phyloP scores from a whole-genome alignment of 257 asterid genomes.

The Gentiana macrophylla region DNA sequence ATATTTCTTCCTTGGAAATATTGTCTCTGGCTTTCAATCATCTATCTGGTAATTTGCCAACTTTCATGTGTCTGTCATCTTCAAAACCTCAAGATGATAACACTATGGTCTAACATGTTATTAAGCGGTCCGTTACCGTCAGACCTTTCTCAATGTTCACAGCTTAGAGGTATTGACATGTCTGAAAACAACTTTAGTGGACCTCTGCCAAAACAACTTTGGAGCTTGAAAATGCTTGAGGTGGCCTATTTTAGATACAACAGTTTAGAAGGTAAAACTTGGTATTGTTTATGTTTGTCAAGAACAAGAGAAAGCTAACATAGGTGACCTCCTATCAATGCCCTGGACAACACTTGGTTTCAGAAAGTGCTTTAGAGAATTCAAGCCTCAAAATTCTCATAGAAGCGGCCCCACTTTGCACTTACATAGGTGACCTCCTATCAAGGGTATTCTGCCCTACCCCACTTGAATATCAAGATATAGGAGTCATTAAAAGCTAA shows the following conservation, averaged over 20 bases:
- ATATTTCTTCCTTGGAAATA: conserved; percentile 8
- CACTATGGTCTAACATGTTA: background rate
- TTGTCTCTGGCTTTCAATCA: background rate
- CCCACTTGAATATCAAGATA: no score
- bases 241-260: conserved; percentile 13
- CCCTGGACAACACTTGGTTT: no score
- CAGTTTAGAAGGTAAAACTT: conserved; percentile 14
- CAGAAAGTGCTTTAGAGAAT: no score
- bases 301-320: no score
- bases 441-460: no score
- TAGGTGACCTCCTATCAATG: no score
- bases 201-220: conserved; percentile 16
- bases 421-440: no score
- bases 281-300: no score
- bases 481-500: no score
- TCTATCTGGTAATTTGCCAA: conserved; percentile 13
- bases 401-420: no score
- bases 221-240: conserved; percentile 12
- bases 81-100: conserved; percentile 1
- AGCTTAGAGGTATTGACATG: conserved; percentile 6
- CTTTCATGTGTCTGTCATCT: conserved; percentile 8
- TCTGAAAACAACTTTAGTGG: conserved; percentile 17
- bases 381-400: no score
- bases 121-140: conserved; percentile 16
- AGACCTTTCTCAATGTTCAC: conserved; percentile 10